phyloP scores from a whole-genome alignment of 176 grass and related monocot genomes.

The Carex parvula region DNA sequence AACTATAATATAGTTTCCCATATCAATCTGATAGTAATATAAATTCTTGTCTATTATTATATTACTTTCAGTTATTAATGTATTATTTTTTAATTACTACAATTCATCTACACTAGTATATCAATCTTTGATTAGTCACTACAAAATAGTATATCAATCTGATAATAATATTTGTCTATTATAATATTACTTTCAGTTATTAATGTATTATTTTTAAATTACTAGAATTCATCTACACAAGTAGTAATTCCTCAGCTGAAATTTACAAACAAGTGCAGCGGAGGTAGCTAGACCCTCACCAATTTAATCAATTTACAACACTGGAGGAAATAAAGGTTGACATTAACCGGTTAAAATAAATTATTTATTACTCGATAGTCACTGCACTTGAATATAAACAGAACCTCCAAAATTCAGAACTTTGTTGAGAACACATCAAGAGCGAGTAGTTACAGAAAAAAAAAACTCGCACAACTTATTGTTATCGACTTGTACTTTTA shows the following conservation, averaged over 20 bases:
- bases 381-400: background rate
- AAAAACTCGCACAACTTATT: slow-evolving; percentile 13
- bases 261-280: background rate
- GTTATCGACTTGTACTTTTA: slow-evolving; percentile 5
- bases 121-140: too few species aligned
- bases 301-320: background rate
- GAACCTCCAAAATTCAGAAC: slow-evolving; percentile 17
- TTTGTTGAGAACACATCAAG: slow-evolving; percentile 7
- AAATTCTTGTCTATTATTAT: too few species aligned
- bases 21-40: too few species aligned
- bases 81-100: too few species aligned
- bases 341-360: background rate
- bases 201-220: too few species aligned
- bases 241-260: background rate
- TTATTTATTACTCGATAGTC: background rate
- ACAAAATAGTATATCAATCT: too few species aligned
- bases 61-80: too few species aligned
- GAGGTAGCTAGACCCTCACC: background rate
- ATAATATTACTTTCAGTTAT: too few species aligned
- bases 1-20: background rate
- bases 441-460: slow-evolving; percentile 1
- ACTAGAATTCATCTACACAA: too few species aligned
- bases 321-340: background rate
- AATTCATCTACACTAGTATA: too few species aligned
- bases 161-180: too few species aligned